phyloP scores from a whole-genome alignment of 2,329 filamentous ascomycete species.

The Alternaria infectoria region DNA sequence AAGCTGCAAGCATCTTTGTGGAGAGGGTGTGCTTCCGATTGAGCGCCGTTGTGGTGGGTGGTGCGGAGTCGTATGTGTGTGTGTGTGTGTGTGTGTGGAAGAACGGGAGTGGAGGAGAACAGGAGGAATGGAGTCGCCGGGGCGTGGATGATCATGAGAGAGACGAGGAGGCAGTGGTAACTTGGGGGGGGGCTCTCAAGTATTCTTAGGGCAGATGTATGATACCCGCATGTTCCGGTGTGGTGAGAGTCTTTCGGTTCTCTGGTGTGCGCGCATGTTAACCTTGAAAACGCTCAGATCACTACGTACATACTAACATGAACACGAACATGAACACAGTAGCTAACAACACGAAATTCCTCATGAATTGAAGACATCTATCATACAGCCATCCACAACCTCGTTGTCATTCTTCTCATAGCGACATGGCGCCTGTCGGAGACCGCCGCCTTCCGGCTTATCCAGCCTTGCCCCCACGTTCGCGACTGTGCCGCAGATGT shows the following conservation, averaged over 20 bases:
- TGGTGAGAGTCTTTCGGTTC: neutral
- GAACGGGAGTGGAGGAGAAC: too few species aligned
- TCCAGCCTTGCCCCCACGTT: neutral
- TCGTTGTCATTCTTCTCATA: neutral
- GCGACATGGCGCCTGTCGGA: neutral
- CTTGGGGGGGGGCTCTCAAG: accelerated
- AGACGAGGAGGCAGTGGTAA: neutral
- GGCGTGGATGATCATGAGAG: neutral
- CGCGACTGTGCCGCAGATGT: neutral
- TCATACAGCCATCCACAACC: neutral
- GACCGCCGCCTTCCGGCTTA: neutral
- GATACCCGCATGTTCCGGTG: neutral
- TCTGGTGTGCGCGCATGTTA: neutral
- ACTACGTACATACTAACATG: too few species aligned
- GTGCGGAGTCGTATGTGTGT: too few species aligned
- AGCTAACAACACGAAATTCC: neutral
- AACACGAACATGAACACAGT: too few species aligned
- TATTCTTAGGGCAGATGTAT: neutral
- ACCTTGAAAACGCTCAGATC: neutral
- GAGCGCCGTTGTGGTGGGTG: neutral
- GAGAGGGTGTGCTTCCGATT: neutral
- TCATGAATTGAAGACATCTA: neutral
- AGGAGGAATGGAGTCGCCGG: neutral
- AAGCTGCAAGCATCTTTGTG: neutral
- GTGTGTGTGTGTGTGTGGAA: too few species aligned